These are phyloP conservation scores for Colletotrichum tropicale DNA, from an alignment of 2,329 filamentous ascomycete species.

Conservation along the genomic window DNA sequence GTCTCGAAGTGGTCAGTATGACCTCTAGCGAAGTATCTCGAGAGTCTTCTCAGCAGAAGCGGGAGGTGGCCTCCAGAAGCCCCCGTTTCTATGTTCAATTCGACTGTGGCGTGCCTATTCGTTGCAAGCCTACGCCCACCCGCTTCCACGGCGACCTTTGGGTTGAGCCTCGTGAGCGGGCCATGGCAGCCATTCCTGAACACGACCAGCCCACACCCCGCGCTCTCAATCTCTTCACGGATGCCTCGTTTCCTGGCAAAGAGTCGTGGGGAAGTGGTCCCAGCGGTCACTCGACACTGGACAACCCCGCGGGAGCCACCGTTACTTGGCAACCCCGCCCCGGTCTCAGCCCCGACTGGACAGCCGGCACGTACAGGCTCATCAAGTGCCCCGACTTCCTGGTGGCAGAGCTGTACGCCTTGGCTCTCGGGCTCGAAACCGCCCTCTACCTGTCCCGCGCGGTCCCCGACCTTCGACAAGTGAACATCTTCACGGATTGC, in stretches of 20 bases:
- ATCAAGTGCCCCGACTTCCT: not conserved
- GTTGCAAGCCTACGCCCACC: not conserved
- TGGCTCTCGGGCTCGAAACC: not conserved
- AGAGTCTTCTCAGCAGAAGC: not conserved
- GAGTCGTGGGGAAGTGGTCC: not conserved
- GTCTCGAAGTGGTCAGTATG: not conserved
- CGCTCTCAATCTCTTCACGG: not conserved
- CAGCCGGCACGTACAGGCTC: not conserved
- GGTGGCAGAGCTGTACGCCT: not conserved
- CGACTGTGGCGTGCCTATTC: not conserved
- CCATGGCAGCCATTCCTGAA: not conserved
- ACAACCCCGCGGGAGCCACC: not conserved
- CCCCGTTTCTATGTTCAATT: not conserved
- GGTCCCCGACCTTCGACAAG: not conserved
- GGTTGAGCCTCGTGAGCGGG: not conserved
- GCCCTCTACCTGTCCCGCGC: not conserved
- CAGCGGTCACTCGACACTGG: not conserved
- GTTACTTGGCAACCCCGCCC: not conserved
- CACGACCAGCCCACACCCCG: not conserved
- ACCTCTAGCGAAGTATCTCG: not conserved
- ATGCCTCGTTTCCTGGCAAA: not conserved
- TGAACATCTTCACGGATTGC: constrained; percentile 1
- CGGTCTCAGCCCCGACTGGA: not conserved
- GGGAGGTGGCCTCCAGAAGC: not conserved
- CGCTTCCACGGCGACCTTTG: not conserved